A percentile compares a stretch with the other conserved stretches of the same genome.
Evolutionary conservation across 306 rosid species (phyloP).

Genomic region (Vigna radiata): DNA sequence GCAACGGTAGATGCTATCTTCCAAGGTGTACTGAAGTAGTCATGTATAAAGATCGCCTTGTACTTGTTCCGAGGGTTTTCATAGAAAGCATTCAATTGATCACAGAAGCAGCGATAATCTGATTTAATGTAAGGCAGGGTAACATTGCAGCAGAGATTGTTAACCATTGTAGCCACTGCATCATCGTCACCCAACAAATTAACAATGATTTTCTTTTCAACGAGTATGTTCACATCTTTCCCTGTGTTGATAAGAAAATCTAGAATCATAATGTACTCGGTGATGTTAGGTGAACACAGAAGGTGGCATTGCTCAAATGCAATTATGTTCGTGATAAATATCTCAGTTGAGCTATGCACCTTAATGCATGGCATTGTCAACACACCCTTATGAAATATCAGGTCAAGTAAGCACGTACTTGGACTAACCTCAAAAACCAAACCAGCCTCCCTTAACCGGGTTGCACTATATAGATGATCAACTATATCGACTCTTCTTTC

Average conservation of each 20-base stretch:
- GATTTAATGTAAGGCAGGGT: neutral
- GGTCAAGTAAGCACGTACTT: slow-evolving; percentile 43
- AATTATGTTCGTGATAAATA: slow-evolving; percentile 35
- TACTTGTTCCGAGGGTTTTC: neutral
- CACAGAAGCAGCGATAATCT: neutral
- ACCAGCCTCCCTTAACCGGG: slow-evolving; percentile 42
- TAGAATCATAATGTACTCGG: slow-evolving; percentile 43
- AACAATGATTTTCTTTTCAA: slow-evolving; percentile 9
- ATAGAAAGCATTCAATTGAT: slow-evolving; percentile 12
- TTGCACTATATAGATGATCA: neutral
- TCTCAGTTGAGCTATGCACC: slow-evolving; percentile 29
- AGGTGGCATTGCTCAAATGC: slow-evolving; percentile 53
- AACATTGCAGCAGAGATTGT: slow-evolving; percentile 21
- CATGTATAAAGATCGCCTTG: no score
- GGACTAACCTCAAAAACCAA: slow-evolving; percentile 36
- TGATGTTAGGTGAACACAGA: neutral
- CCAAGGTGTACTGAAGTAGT: no score
- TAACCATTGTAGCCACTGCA: no score
- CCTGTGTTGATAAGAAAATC: slow-evolving; percentile 34
- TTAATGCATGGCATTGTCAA: slow-evolving; percentile 47
- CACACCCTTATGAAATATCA: slow-evolving; percentile 33
- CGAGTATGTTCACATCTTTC: slow-evolving; percentile 8
- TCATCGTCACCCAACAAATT: slow-evolving; percentile 39
- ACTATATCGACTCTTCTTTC: neutral
- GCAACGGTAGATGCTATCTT: no score